Percentiles rank a stretch among this genome's conserved stretches.
phyloP scores from a whole-genome alignment of 2,329 filamentous ascomycete species.

The Stachybotrys chlorohalonatus region DNA sequence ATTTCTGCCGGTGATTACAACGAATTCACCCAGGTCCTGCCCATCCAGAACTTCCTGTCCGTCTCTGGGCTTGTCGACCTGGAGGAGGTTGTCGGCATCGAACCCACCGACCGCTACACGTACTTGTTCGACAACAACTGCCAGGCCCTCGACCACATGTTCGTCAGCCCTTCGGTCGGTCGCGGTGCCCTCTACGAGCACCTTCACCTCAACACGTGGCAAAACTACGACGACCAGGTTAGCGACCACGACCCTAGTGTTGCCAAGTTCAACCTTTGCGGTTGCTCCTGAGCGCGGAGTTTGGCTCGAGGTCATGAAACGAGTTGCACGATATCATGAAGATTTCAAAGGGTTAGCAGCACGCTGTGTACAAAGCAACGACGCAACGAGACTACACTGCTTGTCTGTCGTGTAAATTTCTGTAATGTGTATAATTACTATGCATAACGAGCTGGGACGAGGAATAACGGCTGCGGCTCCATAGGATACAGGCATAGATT shows the following conservation, averaged over 20 bases:
- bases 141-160: constrained; percentile 64
- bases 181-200: constrained; percentile 48
- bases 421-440: not conserved
- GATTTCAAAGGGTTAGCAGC: not conserved
- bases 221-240: constrained; percentile 42
- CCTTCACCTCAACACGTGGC: constrained; percentile 64
- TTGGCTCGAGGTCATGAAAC: not conserved
- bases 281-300: constrained; percentile 9
- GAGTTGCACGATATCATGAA: not conserved
- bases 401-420: not conserved
- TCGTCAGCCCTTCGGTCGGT: constrained; percentile 45
- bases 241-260: constrained; percentile 65
- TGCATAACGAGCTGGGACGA: not conserved
- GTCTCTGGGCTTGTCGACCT: constrained; percentile 51
- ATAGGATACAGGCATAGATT: not conserved
- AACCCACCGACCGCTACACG: constrained; percentile 54
- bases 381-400: not conserved
- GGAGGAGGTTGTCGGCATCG: constrained; percentile 47
- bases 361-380: not conserved
- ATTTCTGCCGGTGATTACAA: constrained; percentile 63
- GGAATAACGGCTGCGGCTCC: not conserved
- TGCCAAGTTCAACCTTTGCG: constrained; percentile 52
- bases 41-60: constrained; percentile 43
- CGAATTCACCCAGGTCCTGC: constrained; percentile 57
- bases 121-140: constrained; percentile 63